Evolutionary conservation across 257 asterid genomes (phyloP).

Genomic region (Cynanchum wilfordii): DNA sequence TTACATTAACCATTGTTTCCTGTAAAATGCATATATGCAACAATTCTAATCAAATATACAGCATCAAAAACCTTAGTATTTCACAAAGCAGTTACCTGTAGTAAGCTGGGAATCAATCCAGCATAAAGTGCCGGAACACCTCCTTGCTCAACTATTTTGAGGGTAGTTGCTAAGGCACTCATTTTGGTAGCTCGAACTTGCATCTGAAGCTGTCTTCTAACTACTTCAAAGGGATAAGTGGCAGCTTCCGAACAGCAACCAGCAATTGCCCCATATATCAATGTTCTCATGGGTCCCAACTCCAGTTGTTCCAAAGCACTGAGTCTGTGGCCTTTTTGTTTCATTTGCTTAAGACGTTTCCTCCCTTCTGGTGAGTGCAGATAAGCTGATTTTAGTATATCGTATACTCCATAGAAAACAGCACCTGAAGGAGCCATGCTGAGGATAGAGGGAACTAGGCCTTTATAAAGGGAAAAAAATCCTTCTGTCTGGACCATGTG

Average conservation of each 20-base stretch:
- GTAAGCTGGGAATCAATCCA: conserved; percentile 85
- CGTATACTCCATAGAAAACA: conserved; percentile 90
- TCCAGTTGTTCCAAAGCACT: conserved; percentile 86
- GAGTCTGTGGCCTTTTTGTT: conserved; percentile 57
- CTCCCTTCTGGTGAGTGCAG: conserved; percentile 76
- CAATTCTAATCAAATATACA: neutral
- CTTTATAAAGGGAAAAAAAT: conserved; percentile 89
- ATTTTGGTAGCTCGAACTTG: conserved; percentile 70
- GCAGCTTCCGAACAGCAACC: conserved; percentile 97
- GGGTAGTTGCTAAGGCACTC: conserved; percentile 72
- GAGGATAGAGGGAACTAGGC: conserved; percentile 77
- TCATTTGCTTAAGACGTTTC: conserved; percentile 63
- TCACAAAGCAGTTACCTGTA: conserved; percentile 50
- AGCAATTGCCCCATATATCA: conserved; percentile 86
- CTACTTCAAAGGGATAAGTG: conserved; percentile 96
- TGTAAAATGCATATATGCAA: neutral
- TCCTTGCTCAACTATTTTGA: conserved; percentile 78
- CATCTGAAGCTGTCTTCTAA: conserved; percentile 97
- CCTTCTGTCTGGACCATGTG: conserved; percentile 90
- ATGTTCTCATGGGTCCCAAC: conserved; percentile 76
- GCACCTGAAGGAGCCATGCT: conserved; percentile 99
- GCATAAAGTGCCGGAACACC: conserved; percentile 88
- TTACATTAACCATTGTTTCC: neutral
- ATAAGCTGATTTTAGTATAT: conserved; percentile 75
- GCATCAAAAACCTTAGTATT: neutral